Evolutionary conservation across 768 basidiomycete genomes (phyloP).

Genomic region (Nidularia pulvinata): DNA sequence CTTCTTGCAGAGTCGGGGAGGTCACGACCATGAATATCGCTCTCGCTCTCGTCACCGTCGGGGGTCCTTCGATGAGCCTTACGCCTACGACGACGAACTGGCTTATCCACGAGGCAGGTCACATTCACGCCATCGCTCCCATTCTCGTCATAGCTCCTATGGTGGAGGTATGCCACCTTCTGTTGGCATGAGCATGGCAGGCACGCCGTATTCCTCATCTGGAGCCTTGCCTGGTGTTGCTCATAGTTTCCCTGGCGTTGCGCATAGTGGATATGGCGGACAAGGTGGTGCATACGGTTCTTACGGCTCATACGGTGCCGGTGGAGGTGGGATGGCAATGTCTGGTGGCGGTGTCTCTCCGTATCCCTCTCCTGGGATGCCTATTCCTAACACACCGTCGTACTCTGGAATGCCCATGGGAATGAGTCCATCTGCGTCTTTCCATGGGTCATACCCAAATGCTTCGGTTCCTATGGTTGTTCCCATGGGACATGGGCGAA

Average conservation of each 20-base stretch:
- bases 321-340: slow-evolving; percentile 15
- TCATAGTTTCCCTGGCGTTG: slow-evolving; percentile 2
- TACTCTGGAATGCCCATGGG: slow-evolving; percentile 17
- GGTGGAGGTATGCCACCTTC: slow-evolving; percentile 13
- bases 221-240: slow-evolving; percentile 7
- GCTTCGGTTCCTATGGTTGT: slow-evolving; percentile 12
- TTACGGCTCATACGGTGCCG: slow-evolving; percentile 10
- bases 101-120: slow-evolving; percentile 23
- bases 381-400: slow-evolving; percentile 18
- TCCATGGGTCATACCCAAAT: background rate
- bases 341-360: slow-evolving; percentile 7
- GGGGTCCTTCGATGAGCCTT: slow-evolving; percentile 31
- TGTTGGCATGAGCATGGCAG: slow-evolving; percentile 18
- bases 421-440: slow-evolving; percentile 4
- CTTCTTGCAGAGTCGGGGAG: slow-evolving; percentile 26
- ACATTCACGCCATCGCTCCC: slow-evolving; percentile 29
- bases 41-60: slow-evolving; percentile 26
- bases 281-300: slow-evolving; percentile 16
- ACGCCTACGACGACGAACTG: slow-evolving; percentile 33
- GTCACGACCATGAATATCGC: slow-evolving; percentile 30
- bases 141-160: slow-evolving; percentile 31
- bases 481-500: slow-evolving; percentile 16
- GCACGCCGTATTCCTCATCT: slow-evolving; percentile 6
- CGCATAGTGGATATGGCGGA: slow-evolving; percentile 16
- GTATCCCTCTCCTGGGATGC: slow-evolving; percentile 15